phyloP scores from a whole-genome alignment of 306 rosid species.

The Fragaria vesca region DNA sequence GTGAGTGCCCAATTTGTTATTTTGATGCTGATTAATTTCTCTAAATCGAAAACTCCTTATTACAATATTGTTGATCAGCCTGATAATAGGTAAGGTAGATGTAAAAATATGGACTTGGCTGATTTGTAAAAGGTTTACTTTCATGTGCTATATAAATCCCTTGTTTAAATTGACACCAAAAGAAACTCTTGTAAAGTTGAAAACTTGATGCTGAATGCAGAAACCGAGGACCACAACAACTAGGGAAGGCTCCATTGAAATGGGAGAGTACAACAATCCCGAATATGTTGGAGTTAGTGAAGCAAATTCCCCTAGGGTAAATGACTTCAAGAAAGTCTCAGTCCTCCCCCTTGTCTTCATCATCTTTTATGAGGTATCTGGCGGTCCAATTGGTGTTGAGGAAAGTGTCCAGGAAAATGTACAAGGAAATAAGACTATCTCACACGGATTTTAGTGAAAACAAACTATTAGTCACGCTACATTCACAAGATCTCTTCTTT shows the following conservation, averaged over 20 bases:
- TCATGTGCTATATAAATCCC: neutral
- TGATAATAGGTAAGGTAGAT: neutral
- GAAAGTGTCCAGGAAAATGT: constrained; percentile 2
- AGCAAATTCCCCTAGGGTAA: constrained; percentile 37
- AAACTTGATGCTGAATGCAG: constrained; percentile 45
- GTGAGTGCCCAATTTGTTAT: neutral
- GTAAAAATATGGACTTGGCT: neutral
- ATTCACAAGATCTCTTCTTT: constrained; percentile 1
- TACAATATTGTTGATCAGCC: no score
- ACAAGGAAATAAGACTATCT: no score
- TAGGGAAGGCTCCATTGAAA: constrained; percentile 42
- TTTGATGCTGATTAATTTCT: no score
- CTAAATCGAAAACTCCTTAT: no score
- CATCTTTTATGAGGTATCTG: no score
- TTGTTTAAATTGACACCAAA: neutral
- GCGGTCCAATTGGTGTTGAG: no score
- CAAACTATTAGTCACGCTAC: no score
- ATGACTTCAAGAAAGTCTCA: neutral
- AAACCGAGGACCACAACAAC: constrained; percentile 40
- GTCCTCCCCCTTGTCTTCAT: no score
- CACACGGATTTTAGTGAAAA: no score
- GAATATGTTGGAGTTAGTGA: constrained; percentile 51
- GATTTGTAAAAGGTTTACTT: neutral
- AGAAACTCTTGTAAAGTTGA: neutral
- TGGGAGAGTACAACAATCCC: constrained; percentile 47